These are phyloP conservation scores for Eragrostis curvula DNA, from an alignment of 176 grass and related monocot species.

Conservation along the genomic window DNA sequence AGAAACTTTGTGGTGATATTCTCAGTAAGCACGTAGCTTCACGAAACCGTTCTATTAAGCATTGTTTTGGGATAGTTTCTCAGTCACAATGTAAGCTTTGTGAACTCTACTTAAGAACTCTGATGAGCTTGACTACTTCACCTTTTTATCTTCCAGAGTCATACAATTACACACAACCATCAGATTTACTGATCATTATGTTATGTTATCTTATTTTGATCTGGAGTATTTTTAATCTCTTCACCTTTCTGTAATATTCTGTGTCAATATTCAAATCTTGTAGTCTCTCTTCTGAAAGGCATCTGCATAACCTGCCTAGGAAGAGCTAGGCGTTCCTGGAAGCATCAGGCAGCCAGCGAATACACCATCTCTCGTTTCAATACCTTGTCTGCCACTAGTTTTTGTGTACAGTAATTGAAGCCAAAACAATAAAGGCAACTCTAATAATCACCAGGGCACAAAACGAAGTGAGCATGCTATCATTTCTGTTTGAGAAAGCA, in stretches of 20 bases:
- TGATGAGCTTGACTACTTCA: neutral
- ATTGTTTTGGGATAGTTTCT: too few relatives aligned
- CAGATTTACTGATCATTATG: neutral
- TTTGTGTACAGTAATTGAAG: slow-evolving; percentile 17
- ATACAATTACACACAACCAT: neutral
- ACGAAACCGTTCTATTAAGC: too few relatives aligned
- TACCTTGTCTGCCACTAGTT: slow-evolving; percentile 10
- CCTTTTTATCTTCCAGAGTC: slow-evolving; percentile 5
- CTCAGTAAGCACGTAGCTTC: too few relatives aligned
- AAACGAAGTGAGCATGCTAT: slow-evolving; percentile 8
- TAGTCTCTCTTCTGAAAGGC: neutral
- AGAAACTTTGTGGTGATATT: too few relatives aligned
- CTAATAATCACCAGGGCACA: neutral
- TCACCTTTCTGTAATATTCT: neutral
- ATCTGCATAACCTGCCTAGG: neutral
- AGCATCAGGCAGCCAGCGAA: neutral
- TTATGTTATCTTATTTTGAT: slow-evolving; percentile 7
- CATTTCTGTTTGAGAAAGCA: neutral
- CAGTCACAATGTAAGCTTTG: too few relatives aligned
- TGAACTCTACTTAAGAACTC: neutral
- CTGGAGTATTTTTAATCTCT: neutral
- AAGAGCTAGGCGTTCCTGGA: neutral
- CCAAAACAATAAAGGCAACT: slow-evolving; percentile 9
- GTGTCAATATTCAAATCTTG: slow-evolving; percentile 14
- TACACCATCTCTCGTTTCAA: neutral